Evolutionary conservation across 2,329 filamentous ascomycete genomes (phyloP).

Genomic region (Stachybotrys chartarum): DNA sequence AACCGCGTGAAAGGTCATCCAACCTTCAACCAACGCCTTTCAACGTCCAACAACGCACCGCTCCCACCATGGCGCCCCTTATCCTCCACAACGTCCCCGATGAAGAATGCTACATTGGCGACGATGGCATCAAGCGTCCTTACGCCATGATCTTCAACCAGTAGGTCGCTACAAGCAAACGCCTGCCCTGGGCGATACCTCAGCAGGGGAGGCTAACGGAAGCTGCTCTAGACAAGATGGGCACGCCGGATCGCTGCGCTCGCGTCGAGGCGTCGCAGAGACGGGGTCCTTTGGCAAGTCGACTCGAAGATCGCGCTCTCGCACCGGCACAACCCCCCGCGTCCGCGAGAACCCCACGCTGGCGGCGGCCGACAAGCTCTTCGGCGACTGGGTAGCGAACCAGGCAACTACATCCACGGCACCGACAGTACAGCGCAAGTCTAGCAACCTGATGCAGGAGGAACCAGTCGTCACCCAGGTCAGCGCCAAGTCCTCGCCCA

Average conservation of each 20-base stretch:
- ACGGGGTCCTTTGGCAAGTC: constrained; percentile 61
- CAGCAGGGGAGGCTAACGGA: neutral
- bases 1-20: neutral
- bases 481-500: constrained; percentile 34
- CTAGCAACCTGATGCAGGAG: constrained; percentile 27
- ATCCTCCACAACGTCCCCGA: constrained; percentile 64
- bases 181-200: neutral
- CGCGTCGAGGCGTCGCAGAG: constrained; percentile 48
- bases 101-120: constrained; percentile 58
- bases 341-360: constrained; percentile 54
- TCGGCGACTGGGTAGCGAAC: constrained; percentile 46
- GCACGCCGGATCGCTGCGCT: constrained; percentile 38
- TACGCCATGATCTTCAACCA: constrained; percentile 61
- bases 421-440: constrained; percentile 24
- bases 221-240: constrained; percentile 40
- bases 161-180: constrained; percentile 29
- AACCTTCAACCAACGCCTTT: neutral
- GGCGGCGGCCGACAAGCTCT: constrained; percentile 54
- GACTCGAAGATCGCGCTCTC: constrained; percentile 54
- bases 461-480: constrained; percentile 28
- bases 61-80: constrained; percentile 48
- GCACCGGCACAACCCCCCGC: constrained; percentile 50
- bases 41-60: neutral
- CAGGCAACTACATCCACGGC: constrained; percentile 27
- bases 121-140: constrained; percentile 57